Conservation (phyloP, 192 early-diverging fungal species). For the Linnemannia hyalina region DNA sequence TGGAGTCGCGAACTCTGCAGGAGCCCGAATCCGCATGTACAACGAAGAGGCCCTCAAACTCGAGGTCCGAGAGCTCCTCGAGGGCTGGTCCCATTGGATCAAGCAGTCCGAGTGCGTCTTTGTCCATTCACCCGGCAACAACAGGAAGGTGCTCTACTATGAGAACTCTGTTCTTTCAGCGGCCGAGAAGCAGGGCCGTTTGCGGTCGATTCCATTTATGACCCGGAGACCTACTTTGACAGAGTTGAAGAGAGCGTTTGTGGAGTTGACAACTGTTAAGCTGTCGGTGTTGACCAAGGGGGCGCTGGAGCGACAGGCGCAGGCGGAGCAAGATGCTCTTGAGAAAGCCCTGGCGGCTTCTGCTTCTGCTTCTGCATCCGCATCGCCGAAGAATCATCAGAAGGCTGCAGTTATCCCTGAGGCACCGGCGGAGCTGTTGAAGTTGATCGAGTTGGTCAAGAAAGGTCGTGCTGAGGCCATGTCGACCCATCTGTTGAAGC, state of each 20-base stretch:
- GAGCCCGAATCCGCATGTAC: constrained; percentile 89
- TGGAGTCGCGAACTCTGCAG: constrained; percentile 88
- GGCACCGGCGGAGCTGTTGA: constrained; percentile 57
- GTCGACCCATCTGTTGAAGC: constrained; percentile 65
- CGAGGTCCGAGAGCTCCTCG: constrained; percentile 83
- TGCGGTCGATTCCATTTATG: constrained; percentile 54
- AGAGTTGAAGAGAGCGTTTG: constrained; percentile 76
- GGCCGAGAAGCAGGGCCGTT: constrained; percentile 39
- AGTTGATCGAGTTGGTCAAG: constrained; percentile 69
- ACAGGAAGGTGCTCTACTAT: constrained; percentile 65
- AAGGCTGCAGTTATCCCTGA: constrained; percentile 19
- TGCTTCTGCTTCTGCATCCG: constrained; percentile 6
- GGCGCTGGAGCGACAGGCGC: constrained; percentile 30
- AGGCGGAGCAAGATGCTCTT: constrained; percentile 46
- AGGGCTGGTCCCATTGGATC: constrained; percentile 79
- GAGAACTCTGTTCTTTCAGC: constrained; percentile 58
- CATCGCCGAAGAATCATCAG: neutral
- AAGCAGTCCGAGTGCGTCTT: constrained; percentile 76
- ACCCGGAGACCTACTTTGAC: constrained; percentile 63
- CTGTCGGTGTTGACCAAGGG: constrained; percentile 59
- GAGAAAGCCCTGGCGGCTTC: constrained; percentile 24
- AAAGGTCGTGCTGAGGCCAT: constrained; percentile 74
- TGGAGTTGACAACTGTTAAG: constrained; percentile 73
- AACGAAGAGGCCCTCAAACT: constrained; percentile 87
- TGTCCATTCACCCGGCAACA: constrained; percentile 78